phyloP scores from a whole-genome alignment of 2,329 filamentous ascomycete genomes.

The Cladobotryum protrusum region DNA sequence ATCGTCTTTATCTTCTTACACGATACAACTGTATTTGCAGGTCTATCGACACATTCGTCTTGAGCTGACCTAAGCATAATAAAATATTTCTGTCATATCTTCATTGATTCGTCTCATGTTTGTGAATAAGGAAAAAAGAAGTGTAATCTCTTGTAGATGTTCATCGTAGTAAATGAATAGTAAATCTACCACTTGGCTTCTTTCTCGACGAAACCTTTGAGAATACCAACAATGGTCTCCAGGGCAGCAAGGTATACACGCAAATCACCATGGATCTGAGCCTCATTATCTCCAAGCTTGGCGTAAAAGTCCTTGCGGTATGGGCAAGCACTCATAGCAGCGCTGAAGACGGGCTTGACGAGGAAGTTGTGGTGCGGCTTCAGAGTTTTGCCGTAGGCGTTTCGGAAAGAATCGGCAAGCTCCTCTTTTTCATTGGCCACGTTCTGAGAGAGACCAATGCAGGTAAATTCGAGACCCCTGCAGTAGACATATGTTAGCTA shows the following conservation, averaged over 20 bases:
- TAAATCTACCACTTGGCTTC: slow-evolving; percentile 50
- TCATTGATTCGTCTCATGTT: no score
- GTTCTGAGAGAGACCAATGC: slow-evolving; percentile 75
- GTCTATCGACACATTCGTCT: no score
- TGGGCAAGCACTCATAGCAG: slow-evolving; percentile 87
- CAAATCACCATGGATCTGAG: slow-evolving; percentile 58
- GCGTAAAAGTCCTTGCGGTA: slow-evolving; percentile 90
- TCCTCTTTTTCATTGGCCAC: slow-evolving; percentile 62
- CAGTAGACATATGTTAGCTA: slow-evolving; percentile 1
- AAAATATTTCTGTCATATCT: no score
- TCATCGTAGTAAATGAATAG: no score
- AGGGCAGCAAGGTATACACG: slow-evolving; percentile 68
- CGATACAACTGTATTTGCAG: no score
- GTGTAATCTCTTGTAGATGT: no score
- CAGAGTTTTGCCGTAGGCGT: slow-evolving; percentile 77
- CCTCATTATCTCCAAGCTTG: slow-evolving; percentile 68
- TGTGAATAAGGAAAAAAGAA: no score
- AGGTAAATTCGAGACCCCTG: slow-evolving; percentile 91
- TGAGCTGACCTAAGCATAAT: no score
- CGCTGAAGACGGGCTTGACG: slow-evolving; percentile 85
- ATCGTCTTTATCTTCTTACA: no score
- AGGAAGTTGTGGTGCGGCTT: slow-evolving; percentile 88
- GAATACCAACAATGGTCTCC: slow-evolving; percentile 70
- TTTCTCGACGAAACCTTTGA: slow-evolving; percentile 55
- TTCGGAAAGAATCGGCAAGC: slow-evolving; percentile 79